Evolutionary conservation across 2,329 filamentous ascomycete species (phyloP), one percentile per base, ranked within the genome.

Genomic region (Stylonectria norvegica): DNA sequence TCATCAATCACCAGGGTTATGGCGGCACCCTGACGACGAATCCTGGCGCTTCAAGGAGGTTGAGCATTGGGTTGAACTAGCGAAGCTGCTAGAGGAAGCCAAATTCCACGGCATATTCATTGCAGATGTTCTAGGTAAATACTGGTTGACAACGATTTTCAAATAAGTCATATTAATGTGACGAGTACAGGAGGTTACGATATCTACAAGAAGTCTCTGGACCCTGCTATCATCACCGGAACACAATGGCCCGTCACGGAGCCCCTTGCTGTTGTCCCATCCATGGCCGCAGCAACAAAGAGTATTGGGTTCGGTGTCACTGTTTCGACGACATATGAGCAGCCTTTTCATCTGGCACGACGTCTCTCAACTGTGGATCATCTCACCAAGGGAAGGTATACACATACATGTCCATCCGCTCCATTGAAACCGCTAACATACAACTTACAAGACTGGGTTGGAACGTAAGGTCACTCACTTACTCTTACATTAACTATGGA

Each of bases 241-340:
- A 78, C 81, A 0, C 82, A 86, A 60, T 87, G 81, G 76, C 83
- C 83, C 0, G 78, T 85, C 14, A 85, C 85, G 18, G 83, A 86
- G 56, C 83, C 83, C 0, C 56, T 86, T 2, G 72, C 75, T 2
- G 72, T 81, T 1, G 70, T 87, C 1, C 73, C 82, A 2, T 82
- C 82, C 0, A 85, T 87, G 81, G 83, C 83, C 2, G 81, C 83
- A 1, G 83, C 69, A 0, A 86, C 84, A 0, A 73, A 81, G 53
- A 83, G 71, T 45, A 75, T 88, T 19, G 80, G 76, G 0, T 86
- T 87, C 47, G 83, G 83, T 0, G 79, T 86, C 5, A 87, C 83
- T 0, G 76, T 82, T 2, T 78, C 78, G 2, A 85, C 83, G 2
- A 85, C 81, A 0, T 87, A 86, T 45, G 83, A 87, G 55, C 76